Conservation (phyloP, 352 stramenopile genomes). For the Blastocystis sp. region DNA sequence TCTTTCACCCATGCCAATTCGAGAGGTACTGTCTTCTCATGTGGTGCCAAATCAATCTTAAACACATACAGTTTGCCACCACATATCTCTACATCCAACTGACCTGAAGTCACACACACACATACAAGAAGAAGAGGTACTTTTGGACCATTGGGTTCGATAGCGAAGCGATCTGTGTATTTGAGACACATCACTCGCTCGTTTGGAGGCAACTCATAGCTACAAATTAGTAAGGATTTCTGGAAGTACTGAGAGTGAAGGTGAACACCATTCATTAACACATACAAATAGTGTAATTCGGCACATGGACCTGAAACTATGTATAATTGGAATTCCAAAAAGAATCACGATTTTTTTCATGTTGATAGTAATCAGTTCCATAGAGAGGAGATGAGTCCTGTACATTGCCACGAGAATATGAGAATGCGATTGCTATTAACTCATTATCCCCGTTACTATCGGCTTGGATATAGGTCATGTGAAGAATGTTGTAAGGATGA, state of each 20-base stretch:
- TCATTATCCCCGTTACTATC: neutral
- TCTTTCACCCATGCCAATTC: neutral
- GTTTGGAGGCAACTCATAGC: neutral
- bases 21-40: neutral
- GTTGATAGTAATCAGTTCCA: neutral
- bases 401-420: neutral
- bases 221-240: neutral
- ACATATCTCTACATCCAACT: neutral
- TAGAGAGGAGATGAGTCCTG: neutral
- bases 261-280: neutral
- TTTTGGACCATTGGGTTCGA: neutral
- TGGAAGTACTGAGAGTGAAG: neutral
- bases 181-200: conserved; percentile 21
- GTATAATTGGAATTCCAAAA: neutral
- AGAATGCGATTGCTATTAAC: neutral
- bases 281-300: neutral
- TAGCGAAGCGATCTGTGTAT: neutral
- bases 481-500: neutral
- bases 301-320: neutral
- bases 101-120: neutral
- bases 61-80: conserved; percentile 9
- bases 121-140: conserved; percentile 15
- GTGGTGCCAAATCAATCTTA: neutral
- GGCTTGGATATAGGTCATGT: neutral
- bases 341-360: neutral